A percentile compares a stretch with the other conserved stretches of the same genome.
phyloP scores from a whole-genome alignment of 2,329 filamentous ascomycete species.

The Sporothrix pallida region DNA sequence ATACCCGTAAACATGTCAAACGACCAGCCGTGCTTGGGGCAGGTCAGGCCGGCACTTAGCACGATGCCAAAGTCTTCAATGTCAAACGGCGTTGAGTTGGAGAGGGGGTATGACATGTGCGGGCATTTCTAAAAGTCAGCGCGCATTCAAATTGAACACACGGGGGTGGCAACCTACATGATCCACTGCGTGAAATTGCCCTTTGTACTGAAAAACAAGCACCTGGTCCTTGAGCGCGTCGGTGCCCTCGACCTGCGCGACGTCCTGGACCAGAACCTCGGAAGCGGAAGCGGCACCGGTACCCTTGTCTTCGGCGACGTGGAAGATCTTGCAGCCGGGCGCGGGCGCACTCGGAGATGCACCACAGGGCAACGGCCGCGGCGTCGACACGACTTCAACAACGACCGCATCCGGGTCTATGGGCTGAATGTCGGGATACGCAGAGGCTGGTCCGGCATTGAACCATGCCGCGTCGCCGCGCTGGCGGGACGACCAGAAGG shows the following conservation, averaged over 20 bases:
- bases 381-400: slow-evolving; percentile 43
- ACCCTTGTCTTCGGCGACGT: slow-evolving; percentile 51
- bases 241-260: slow-evolving; percentile 40
- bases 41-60: slow-evolving; percentile 66
- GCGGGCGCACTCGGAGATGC: slow-evolving; percentile 43
- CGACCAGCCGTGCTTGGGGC: slow-evolving; percentile 73
- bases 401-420: slow-evolving; percentile 39
- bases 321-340: slow-evolving; percentile 66
- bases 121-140: slow-evolving; percentile 62
- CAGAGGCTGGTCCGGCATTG: slow-evolving; percentile 59
- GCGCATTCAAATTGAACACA: not conserved
- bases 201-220: slow-evolving; percentile 67
- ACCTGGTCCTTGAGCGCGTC: slow-evolving; percentile 63
- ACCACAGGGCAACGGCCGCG: slow-evolving; percentile 45
- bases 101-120: slow-evolving; percentile 70
- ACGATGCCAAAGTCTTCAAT: slow-evolving; percentile 70
- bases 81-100: slow-evolving; percentile 67
- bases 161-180: slow-evolving; percentile 58
- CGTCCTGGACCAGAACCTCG: slow-evolving; percentile 47
- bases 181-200: slow-evolving; percentile 70
- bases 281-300: slow-evolving; percentile 45
- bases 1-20: slow-evolving; percentile 70
- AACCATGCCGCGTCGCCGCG: slow-evolving; percentile 48
- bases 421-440: slow-evolving; percentile 58
- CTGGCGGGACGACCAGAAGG: slow-evolving; percentile 25